Conservation (phyloP, 768 basidiomycete genomes). For the Paxillus ammoniavirescens region DNA sequence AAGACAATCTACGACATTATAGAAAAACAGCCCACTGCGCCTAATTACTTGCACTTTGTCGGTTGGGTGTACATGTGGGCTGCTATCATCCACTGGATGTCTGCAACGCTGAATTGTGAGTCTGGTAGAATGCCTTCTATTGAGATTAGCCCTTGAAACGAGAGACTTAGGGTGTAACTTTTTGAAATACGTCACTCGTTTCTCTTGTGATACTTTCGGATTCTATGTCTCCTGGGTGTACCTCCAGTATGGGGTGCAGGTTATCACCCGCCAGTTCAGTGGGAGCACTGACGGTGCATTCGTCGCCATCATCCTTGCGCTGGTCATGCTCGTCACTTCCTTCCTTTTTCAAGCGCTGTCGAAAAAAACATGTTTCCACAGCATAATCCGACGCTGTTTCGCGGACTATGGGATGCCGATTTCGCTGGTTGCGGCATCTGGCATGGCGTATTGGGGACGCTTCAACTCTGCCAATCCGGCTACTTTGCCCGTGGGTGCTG, state of each 20-base stretch:
- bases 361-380: slow-evolving; percentile 64
- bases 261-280: slow-evolving; percentile 69
- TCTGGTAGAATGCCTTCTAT: not conserved
- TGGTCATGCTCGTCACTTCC: slow-evolving; percentile 72
- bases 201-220: slow-evolving; percentile 90
- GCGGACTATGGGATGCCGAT: slow-evolving; percentile 93
- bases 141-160: not conserved
- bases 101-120: slow-evolving; percentile 75
- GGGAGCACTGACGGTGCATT: slow-evolving; percentile 45
- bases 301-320: slow-evolving; percentile 69
- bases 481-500: slow-evolving; percentile 66
- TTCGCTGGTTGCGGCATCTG: slow-evolving; percentile 71
- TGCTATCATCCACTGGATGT: slow-evolving; percentile 82
- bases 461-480: slow-evolving; percentile 59
- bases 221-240: slow-evolving; percentile 93
- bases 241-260: slow-evolving; percentile 86
- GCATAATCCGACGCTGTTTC: slow-evolving; percentile 70
- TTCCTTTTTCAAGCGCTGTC: slow-evolving; percentile 74
- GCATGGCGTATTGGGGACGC: slow-evolving; percentile 83
- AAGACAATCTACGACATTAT: slow-evolving; percentile 83
- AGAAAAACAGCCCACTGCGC: slow-evolving; percentile 51
- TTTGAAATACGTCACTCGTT: slow-evolving; percentile 82
- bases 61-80: slow-evolving; percentile 95
- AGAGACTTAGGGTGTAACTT: slow-evolving; percentile 67
- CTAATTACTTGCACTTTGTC: slow-evolving; percentile 80